Base-by-base conservation (phyloP, 306 rosid species). In the Trichosanthes cucumerina region DNA sequence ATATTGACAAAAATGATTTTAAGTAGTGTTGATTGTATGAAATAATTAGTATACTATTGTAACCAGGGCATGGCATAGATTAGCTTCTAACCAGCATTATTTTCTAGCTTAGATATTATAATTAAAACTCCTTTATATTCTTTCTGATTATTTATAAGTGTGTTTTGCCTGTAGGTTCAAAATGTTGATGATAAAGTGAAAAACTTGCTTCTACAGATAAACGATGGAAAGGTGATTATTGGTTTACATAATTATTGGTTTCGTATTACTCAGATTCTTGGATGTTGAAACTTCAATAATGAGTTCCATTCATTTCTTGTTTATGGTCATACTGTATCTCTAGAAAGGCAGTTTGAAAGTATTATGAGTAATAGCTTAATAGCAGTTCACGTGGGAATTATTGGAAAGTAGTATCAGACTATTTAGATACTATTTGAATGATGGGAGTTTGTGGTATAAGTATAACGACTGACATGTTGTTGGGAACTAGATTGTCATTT, bases 131-230 rank as follows among this genome's bases (percentile, higher is more conserved):
- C 12, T 47, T 18, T 47, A 2, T 34, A 18, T 74, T 52, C 36
- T 57, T 28, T 54, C 24, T 56, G 18, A 5, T 15, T 83, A 53
- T 68, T 26, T 7, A 56, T 62, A 36, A 13, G 58, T 34, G 3
- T 52, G 71, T 78, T 63, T 15, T 82, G 78, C 58, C 57, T 87
- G 86, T 83, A 93, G 95, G 90, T 89, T 23, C 72, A 90, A 79
- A 71, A 84, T 64, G 92, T 88, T 63, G 93, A 94, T 34, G 98
- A 94, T 63, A 88, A 23, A 76, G 97, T 87, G 78, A 91, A 89
- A 80, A 82, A 82, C 76, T 79, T 81, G 63, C 98, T 94, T 84
- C 85, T 89, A 14, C 86, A 79, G 82, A 87, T 91, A 78, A 85
- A 89, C 77, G 87, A 88, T 49, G 93, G 93, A 77, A 77, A 89